phyloP scores from a whole-genome alignment of 352 stramenopile genomes.

The Aphanomyces euteiches region DNA sequence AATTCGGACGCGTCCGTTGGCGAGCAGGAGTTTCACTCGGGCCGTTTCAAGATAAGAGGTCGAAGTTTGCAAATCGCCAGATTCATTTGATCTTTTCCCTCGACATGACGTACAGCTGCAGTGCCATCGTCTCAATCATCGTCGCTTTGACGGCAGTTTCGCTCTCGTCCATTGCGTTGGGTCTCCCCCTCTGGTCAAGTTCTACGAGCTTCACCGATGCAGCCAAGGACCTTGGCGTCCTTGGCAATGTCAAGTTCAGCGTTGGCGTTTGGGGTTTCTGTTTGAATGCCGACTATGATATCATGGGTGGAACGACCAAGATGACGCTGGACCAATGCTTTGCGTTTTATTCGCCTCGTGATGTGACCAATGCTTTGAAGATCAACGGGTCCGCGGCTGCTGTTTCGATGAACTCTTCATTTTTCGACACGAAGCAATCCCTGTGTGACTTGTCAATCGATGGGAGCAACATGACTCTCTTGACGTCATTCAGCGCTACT shows the following conservation, averaged over 20 bases:
- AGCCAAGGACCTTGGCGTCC: not conserved
- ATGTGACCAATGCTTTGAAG: not conserved
- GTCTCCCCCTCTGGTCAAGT: conserved; percentile 17
- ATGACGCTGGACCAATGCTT: conserved; percentile 25
- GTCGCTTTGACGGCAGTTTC: not conserved
- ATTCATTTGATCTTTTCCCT: too few species aligned
- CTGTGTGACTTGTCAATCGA: not conserved
- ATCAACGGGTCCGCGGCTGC: not conserved
- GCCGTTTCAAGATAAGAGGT: too few species aligned
- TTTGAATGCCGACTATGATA: conserved; percentile 23
- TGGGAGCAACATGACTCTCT: not conserved
- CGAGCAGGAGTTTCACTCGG: too few species aligned
- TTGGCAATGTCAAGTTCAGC: conserved; percentile 8
- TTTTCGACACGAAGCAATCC: not conserved
- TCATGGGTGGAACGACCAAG: not conserved
- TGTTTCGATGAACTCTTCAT: not conserved
- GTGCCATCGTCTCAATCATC: conserved; percentile 3
- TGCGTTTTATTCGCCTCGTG: conserved; percentile 14
- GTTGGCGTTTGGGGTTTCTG: conserved; percentile 26
- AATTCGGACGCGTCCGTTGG: too few species aligned
- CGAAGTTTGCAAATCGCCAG: too few species aligned
- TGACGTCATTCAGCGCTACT: not conserved
- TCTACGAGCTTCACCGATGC: not conserved
- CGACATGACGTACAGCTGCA: not conserved
- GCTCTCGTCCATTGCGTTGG: conserved; percentile 17